These are phyloP conservation scores for Tylopilus intermedius DNA, from an alignment of 768 basidiomycete species.

Conservation along the genomic window DNA sequence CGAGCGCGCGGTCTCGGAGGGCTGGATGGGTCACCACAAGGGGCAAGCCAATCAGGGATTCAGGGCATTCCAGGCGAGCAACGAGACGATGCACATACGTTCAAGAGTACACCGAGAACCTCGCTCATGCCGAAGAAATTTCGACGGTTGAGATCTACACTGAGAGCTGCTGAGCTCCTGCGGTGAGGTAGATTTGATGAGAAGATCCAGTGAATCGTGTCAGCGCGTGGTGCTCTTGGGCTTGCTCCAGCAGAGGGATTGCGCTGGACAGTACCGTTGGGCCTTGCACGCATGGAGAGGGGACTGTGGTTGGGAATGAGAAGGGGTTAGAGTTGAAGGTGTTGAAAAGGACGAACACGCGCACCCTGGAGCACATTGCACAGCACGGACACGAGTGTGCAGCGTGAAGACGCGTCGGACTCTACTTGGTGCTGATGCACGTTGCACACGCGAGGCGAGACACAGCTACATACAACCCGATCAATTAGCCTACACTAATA, in stretches of 20 bases:
- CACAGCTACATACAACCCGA: neutral
- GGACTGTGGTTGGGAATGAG: constrained; percentile 7
- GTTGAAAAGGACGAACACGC: constrained; percentile 20
- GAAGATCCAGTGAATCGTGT: constrained; percentile 68
- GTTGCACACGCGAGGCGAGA: constrained; percentile 21
- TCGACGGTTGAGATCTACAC: constrained; percentile 57
- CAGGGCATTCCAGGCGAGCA: neutral
- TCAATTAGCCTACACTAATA: too few species aligned
- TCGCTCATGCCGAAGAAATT: constrained; percentile 80
- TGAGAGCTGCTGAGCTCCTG: constrained; percentile 54
- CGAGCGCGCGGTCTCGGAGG: constrained; percentile 72
- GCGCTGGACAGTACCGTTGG: constrained; percentile 22
- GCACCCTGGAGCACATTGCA: constrained; percentile 23
- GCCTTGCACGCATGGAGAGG: constrained; percentile 24
- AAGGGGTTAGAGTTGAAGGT: constrained; percentile 7
- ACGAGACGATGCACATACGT: constrained; percentile 38
- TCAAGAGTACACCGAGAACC: constrained; percentile 67
- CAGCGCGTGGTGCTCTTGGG: constrained; percentile 29
- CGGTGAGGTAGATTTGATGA: constrained; percentile 65
- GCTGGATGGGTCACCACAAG: constrained; percentile 41
- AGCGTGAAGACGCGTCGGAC: constrained; percentile 17
- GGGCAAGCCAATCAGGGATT: constrained; percentile 11
- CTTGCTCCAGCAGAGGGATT: constrained; percentile 20
- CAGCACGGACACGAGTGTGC: constrained; percentile 33
- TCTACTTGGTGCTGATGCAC: constrained; percentile 22